A percentile compares a stretch with the other conserved stretches of the same genome.
phyloP scores from a whole-genome alignment of 331 rosid genomes.

The Pyrus hybrid region DNA sequence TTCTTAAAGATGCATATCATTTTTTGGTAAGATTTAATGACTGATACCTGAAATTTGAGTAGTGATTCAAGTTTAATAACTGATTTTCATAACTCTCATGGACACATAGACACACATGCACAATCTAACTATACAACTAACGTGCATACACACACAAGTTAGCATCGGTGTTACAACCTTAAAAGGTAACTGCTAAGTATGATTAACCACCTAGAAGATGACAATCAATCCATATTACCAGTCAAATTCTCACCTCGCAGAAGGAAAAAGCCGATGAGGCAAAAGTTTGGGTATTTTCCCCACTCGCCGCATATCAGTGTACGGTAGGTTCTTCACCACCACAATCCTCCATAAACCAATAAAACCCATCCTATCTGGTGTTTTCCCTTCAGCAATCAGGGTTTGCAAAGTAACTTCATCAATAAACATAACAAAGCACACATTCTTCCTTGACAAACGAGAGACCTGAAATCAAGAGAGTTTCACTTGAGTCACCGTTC shows the following conservation, averaged over 20 bases:
- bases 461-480: constrained; percentile 48
- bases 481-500: not conserved
- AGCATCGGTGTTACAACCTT: not conserved
- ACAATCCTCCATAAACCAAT: constrained; percentile 88
- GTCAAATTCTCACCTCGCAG: constrained; percentile 65
- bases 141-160: not conserved
- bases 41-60: not conserved
- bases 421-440: constrained; percentile 80
- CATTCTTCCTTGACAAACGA: constrained; percentile 77
- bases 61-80: not conserved
- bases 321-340: constrained; percentile 74
- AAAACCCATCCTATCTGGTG: constrained; percentile 64
- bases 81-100: not conserved
- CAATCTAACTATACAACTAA: not conserved
- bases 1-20: not conserved
- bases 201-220: not conserved
- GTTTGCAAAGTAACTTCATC: constrained; percentile 65
- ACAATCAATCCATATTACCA: not conserved
- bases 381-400: constrained; percentile 68
- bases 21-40: not conserved
- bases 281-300: constrained; percentile 89
- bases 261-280: constrained; percentile 85
- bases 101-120: not conserved
- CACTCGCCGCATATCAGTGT: constrained; percentile 76
- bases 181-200: not conserved